phyloP scores from a whole-genome alignment of 371 early-diverging fungal species.

The Umbelopsis sp. region DNA sequence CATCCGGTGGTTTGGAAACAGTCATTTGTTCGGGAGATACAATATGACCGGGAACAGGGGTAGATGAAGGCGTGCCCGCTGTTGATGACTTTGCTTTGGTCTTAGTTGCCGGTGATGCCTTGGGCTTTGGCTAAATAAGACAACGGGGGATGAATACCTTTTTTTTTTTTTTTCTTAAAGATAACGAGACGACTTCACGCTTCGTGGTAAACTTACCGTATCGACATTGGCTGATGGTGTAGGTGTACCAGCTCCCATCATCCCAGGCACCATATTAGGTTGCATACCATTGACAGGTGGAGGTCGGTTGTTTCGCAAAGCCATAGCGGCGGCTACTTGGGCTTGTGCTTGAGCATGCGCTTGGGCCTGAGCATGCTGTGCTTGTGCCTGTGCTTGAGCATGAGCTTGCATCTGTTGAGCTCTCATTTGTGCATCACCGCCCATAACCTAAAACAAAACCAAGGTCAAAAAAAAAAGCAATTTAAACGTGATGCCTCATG shows the following conservation, averaged over 20 bases:
- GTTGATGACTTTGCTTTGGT: not conserved
- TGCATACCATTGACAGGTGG: constrained; percentile 9
- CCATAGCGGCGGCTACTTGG: constrained; percentile 7
- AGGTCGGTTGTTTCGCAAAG: not conserved
- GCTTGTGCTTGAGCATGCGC: not conserved
- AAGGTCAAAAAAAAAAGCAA: not conserved
- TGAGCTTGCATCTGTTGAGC: constrained; percentile 6
- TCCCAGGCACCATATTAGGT: not conserved
- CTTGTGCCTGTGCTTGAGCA: not conserved
- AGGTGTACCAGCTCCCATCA: not conserved
- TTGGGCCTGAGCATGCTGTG: no score
- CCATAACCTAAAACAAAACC: not conserved
- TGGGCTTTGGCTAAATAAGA: not conserved
- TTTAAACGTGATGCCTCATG: no score
- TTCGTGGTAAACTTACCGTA: not conserved
- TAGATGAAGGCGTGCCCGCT: not conserved
- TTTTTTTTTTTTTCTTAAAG: not conserved
- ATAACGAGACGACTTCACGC: no score
- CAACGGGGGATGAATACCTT: not conserved
- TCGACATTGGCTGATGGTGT: not conserved
- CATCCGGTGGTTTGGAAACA: constrained; percentile 7
- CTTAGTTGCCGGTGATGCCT: constrained; percentile 9
- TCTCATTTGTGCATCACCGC: not conserved
- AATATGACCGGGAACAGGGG: not conserved
- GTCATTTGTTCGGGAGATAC: constrained; percentile 5